Conservation (phyloP, 352 stramenopile genomes). For the Detonula confervacea region DNA sequence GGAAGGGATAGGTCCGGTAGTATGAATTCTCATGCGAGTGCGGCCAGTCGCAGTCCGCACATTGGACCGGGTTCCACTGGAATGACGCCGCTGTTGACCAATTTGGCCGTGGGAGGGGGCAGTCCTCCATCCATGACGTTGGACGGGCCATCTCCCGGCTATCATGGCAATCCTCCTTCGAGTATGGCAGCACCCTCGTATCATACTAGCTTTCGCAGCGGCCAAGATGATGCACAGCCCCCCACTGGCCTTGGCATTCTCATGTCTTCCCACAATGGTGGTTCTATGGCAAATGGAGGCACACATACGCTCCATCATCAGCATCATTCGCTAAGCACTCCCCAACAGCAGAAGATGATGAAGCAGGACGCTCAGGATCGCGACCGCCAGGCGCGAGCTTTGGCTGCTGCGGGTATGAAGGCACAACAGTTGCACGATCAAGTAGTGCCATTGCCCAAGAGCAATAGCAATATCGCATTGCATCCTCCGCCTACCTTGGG, state of each 20-base stretch:
- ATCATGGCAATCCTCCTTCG: conserved; percentile 24
- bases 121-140: conserved; percentile 47
- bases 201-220: conserved; percentile 50
- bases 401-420: conserved; percentile 74
- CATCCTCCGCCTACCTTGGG: conserved; percentile 56
- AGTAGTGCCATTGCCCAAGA: neutral
- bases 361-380: conserved; percentile 70
- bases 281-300: too few relatives aligned
- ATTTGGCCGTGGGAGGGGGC: conserved; percentile 21
- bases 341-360: conserved; percentile 46
- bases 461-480: conserved; percentile 28
- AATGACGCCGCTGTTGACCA: conserved; percentile 44
- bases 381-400: conserved; percentile 76
- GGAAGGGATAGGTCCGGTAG: conserved; percentile 32
- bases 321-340: conserved; percentile 23
- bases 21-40: conserved; percentile 38
- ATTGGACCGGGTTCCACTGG: conserved; percentile 20
- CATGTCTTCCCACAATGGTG: conserved; percentile 50
- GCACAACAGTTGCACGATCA: conserved; percentile 54
- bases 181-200: conserved; percentile 50
- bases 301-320: conserved; percentile 39
- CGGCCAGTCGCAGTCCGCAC: too few relatives aligned
- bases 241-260: conserved; percentile 78
- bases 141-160: conserved; percentile 18
- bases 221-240: conserved; percentile 31